Conservation (phyloP, 768 basidiomycete genomes). For the Leccinellum luteum region DNA sequence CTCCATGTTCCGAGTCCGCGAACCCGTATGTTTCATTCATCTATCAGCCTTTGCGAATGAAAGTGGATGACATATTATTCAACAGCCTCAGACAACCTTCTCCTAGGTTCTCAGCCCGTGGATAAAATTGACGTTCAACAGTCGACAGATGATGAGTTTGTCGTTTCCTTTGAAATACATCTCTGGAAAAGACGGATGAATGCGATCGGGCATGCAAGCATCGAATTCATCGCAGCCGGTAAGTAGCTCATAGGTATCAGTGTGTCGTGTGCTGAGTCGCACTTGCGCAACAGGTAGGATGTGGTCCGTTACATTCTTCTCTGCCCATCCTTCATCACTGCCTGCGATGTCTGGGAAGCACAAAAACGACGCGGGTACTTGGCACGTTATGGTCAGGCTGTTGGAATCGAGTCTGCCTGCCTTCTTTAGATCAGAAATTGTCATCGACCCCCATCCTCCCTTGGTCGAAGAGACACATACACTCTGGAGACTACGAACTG, state of each 20-base stretch:
- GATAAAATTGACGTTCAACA: constrained; percentile 56
- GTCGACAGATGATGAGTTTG: constrained; percentile 46
- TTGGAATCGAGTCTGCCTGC: constrained; percentile 19
- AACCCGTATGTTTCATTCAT: constrained; percentile 25
- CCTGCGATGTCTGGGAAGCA: constrained; percentile 4
- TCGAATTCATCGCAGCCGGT: constrained; percentile 63
- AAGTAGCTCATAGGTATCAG: background rate
- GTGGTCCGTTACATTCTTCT: constrained; percentile 27
- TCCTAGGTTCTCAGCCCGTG: constrained; percentile 38
- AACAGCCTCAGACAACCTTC: constrained; percentile 36
- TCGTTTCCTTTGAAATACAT: constrained; percentile 47
- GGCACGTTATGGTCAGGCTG: constrained; percentile 45
- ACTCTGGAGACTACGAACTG: constrained; percentile 2
- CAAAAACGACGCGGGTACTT: constrained; percentile 6
- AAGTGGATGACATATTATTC: background rate
- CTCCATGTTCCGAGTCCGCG: constrained; percentile 13
- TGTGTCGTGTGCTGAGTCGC: background rate
- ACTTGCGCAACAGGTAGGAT: constrained; percentile 15
- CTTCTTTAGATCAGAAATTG: constrained; percentile 14
- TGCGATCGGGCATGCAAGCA: constrained; percentile 47
- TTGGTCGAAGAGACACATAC: background rate
- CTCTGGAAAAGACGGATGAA: constrained; percentile 70
- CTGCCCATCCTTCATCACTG: constrained; percentile 3
- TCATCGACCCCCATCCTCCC: constrained; percentile 4
- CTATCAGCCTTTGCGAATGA: background rate